Conservation (phyloP, 1,284 basidiomycete genomes). For the Gymnopus androsaceus region DNA sequence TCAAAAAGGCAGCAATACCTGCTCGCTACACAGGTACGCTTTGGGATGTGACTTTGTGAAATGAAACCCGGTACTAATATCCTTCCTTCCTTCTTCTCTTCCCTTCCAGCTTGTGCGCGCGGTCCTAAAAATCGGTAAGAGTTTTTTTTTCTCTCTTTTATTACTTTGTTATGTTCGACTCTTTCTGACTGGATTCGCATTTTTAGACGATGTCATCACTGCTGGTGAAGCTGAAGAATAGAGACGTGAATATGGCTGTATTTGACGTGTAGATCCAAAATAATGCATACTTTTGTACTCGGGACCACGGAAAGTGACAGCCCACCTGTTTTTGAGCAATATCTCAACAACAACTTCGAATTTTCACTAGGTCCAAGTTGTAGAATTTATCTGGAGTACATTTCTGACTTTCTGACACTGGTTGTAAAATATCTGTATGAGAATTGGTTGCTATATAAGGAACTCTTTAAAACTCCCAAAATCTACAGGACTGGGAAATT, state of each 20-base stretch:
- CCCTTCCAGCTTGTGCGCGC: conserved; percentile 61
- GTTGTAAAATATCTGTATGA: too few relatives aligned
- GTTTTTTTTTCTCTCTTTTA: too few relatives aligned
- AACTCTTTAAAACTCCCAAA: too few relatives aligned
- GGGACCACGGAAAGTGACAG: too few relatives aligned
- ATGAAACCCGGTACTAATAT: not conserved
- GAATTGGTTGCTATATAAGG: too few relatives aligned
- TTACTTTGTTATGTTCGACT: not conserved
- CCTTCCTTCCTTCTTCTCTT: conserved; percentile 6
- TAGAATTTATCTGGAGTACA: too few relatives aligned
- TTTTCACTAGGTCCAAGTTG: too few relatives aligned
- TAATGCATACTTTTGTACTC: not conserved
- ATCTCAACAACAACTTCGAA: too few relatives aligned
- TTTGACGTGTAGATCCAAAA: not conserved
- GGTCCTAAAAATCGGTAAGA: conserved; percentile 75
- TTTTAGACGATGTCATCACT: conserved; percentile 22
- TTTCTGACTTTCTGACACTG: too few relatives aligned
- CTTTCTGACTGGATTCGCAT: not conserved
- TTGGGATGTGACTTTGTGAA: too few relatives aligned
- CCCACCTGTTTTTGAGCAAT: too few relatives aligned
- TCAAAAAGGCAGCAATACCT: conserved; percentile 97
- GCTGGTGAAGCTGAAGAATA: conserved; percentile 23
- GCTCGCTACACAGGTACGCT: conserved; percentile 97
- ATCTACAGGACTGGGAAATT: too few relatives aligned
- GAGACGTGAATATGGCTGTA: not conserved